A percentile compares a stretch with the other conserved stretches of the same genome.
Evolutionary conservation across 2,329 filamentous ascomycete genomes (phyloP).

Genomic region (Alternaria viburni): DNA sequence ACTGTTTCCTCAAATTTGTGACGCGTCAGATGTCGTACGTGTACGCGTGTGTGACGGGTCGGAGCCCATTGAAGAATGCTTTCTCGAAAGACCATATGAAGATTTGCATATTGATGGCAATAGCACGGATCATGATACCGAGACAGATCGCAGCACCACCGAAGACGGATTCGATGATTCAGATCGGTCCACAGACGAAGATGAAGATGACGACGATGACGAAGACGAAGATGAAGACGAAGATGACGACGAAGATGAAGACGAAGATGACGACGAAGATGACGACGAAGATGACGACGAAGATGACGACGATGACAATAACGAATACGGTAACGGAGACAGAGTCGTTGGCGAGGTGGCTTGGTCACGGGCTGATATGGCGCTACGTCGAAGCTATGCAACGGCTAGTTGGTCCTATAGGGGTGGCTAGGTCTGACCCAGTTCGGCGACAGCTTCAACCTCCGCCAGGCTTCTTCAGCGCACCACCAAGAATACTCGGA

Average conservation of each 20-base stretch:
- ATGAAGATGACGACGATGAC: neutral
- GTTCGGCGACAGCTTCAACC: constrained; percentile 9
- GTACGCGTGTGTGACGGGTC: neutral
- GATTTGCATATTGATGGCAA: neutral
- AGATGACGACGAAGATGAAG: neutral
- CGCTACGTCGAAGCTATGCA: too few species aligned
- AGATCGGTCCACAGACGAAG: neutral
- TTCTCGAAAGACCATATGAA: neutral
- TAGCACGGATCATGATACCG: neutral
- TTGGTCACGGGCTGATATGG: too few species aligned
- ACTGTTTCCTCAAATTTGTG: neutral
- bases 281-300: neutral
- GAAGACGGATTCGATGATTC: neutral
- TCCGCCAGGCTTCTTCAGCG: constrained; percentile 34
- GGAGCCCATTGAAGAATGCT: neutral
- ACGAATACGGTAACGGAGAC: too few species aligned
- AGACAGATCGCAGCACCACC: neutral
- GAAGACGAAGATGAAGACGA: neutral
- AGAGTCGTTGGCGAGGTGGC: too few species aligned
- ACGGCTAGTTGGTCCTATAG: too few species aligned
- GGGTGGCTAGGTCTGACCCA: too few species aligned
- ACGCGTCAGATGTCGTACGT: neutral
- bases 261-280: neutral
- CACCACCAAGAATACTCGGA: constrained; percentile 34
- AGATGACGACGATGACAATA: neutral